Conservation (phyloP, 2,329 filamentous ascomycete species). For the Colletotrichum sp. region DNA sequence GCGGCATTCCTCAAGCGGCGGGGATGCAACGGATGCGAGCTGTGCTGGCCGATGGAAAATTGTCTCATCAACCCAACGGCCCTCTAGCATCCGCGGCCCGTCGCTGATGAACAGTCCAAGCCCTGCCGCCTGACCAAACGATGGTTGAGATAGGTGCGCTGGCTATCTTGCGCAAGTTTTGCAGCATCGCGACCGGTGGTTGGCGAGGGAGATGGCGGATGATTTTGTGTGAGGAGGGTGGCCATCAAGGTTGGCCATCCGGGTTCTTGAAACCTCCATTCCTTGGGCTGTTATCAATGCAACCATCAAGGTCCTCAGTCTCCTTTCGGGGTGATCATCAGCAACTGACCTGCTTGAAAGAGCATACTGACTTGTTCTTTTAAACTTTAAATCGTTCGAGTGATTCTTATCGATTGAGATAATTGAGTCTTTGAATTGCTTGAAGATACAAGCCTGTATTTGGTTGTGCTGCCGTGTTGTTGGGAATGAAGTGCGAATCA, state of each 20-base stretch:
- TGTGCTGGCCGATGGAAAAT: neutral
- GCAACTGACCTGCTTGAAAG: neutral
- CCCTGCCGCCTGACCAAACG: neutral
- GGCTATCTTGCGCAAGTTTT: neutral
- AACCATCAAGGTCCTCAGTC: slow-evolving; percentile 20
- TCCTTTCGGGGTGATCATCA: neutral
- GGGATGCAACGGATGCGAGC: neutral
- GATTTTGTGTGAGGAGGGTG: neutral
- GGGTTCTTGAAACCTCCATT: slow-evolving; percentile 1
- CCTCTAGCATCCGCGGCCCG: neutral
- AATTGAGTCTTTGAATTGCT: neutral
- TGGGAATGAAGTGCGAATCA: neutral
- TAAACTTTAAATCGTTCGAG: neutral
- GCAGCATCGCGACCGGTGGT: neutral
- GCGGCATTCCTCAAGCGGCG: neutral
- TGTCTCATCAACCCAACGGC: slow-evolving; percentile 11
- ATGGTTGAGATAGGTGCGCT: neutral
- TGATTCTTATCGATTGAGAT: neutral
- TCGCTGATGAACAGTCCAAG: neutral
- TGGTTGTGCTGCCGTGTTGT: neutral
- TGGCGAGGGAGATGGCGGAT: neutral
- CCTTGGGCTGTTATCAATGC: slow-evolving; percentile 1
- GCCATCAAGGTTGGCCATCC: slow-evolving; percentile 24
- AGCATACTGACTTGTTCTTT: fast-evolving
- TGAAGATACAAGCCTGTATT: neutral